phyloP scores from a whole-genome alignment of 2,329 filamentous ascomycete genomes.

The Leptographium wingfieldii region DNA sequence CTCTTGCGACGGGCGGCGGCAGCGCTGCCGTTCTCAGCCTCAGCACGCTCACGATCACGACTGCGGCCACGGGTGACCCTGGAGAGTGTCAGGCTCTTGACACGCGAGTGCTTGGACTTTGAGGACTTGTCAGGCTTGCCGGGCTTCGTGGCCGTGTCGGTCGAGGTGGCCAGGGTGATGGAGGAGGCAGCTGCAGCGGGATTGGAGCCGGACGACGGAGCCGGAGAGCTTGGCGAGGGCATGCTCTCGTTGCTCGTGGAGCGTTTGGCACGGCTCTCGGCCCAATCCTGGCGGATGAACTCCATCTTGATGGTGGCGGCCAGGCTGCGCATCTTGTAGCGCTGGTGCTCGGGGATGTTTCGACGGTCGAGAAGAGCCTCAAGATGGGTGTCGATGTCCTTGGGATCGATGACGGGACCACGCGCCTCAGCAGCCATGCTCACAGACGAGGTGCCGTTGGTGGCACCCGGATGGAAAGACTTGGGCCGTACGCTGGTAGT shows the following conservation, averaged over 20 bases:
- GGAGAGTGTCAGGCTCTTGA: constrained; percentile 67
- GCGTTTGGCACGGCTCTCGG: constrained; percentile 43
- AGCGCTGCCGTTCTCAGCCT: background rate
- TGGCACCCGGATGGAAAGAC: constrained; percentile 30
- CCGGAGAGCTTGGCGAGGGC: constrained; percentile 15
- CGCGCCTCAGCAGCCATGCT: constrained; percentile 23
- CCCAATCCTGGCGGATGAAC: constrained; percentile 83
- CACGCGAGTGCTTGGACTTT: constrained; percentile 49
- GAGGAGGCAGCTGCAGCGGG: no score
- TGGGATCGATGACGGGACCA: constrained; percentile 39
- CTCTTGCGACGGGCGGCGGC: constrained; percentile 31
- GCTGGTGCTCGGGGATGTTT: constrained; percentile 87
- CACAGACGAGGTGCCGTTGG: constrained; percentile 18
- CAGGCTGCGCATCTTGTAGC: constrained; percentile 86
- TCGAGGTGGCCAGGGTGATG: no score
- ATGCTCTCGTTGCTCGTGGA: constrained; percentile 28
- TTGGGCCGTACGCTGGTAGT: constrained; percentile 33
- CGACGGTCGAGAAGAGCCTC: constrained; percentile 64
- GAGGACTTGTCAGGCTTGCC: constrained; percentile 13
- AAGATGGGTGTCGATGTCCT: constrained; percentile 43
- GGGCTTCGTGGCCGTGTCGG: background rate
- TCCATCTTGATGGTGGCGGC: constrained; percentile 88
- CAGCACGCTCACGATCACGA: background rate
- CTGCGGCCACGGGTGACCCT: constrained; percentile 30
- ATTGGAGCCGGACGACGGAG: no score